A percentile compares a stretch with the other conserved stretches of the same genome.
phyloP scores from a whole-genome alignment of 768 basidiomycete species.

The Suillus americanus region DNA sequence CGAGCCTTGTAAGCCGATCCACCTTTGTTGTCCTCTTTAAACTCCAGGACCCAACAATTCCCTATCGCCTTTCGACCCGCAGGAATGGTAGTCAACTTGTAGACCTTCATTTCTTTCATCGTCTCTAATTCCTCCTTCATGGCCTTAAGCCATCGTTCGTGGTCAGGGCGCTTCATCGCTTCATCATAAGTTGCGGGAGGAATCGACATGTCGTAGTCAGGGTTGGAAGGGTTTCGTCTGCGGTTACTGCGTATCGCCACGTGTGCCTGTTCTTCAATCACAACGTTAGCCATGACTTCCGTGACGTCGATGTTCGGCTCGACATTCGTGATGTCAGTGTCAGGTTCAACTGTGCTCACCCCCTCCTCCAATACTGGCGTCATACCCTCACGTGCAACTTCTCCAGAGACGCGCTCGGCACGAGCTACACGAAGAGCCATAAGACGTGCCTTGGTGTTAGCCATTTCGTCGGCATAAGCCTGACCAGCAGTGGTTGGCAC shows the following conservation, averaged over 20 bases:
- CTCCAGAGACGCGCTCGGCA: no score
- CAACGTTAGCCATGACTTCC: background rate
- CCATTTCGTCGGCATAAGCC: no score
- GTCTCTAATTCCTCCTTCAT: background rate
- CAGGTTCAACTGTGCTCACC: background rate
- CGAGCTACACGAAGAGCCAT: no score
- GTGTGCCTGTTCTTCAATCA: background rate
- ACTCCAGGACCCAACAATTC: no score
- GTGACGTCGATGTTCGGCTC: background rate
- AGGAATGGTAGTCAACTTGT: no score
- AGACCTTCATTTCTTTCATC: background rate
- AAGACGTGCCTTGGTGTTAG: no score
- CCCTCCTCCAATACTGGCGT: background rate
- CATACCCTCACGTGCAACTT: no score
- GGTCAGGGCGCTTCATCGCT: background rate
- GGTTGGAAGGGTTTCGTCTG: background rate
- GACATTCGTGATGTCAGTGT: no score
- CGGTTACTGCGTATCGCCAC: background rate
- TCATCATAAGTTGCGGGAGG: background rate
- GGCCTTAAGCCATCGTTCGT: rapidly evolving
- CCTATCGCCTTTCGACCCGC: no score
- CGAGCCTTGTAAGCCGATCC: no score
- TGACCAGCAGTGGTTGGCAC: no score
- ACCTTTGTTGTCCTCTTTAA: no score
- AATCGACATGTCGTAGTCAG: background rate